Conservation (phyloP, 371 early-diverging fungal species). For the Polyrhizophydium stewartii region DNA sequence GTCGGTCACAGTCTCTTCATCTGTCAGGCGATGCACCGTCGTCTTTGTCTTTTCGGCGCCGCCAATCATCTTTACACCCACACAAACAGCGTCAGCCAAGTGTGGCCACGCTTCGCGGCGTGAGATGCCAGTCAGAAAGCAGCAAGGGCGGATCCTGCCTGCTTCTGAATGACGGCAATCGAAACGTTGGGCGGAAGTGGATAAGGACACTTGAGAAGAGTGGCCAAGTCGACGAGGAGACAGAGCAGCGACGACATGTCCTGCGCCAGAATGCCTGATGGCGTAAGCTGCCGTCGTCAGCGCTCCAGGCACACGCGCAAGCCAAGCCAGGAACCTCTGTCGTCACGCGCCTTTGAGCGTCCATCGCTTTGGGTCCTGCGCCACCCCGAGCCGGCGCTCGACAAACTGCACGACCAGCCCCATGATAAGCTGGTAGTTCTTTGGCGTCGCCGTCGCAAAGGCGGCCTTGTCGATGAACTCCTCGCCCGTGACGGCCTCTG, state of each 20-base stretch:
- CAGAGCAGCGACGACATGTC: conserved; percentile 16
- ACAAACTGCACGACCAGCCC: conserved; percentile 7
- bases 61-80: background rate
- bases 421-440: conserved; percentile 14
- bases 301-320: background rate
- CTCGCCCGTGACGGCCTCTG: conserved; percentile 15
- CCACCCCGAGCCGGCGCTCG: conserved; percentile 14
- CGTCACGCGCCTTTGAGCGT: conserved; percentile 10
- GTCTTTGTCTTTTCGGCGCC: conserved; percentile 19
- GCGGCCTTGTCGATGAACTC: conserved; percentile 6
- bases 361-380: conserved; percentile 11
- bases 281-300: background rate
- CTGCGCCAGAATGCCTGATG: conserved; percentile 11
- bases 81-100: background rate
- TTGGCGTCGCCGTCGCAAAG: conserved; percentile 14
- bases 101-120: background rate
- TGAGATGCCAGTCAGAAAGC: background rate
- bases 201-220: conserved; percentile 18
- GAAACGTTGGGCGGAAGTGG: conserved; percentile 19
- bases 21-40: conserved; percentile 19
- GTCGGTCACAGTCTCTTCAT: conserved; percentile 7
- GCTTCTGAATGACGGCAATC: conserved; percentile 18
- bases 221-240: conserved; percentile 23
- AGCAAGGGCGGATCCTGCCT: conserved; percentile 7
- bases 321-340: background rate